A percentile compares a stretch with the other conserved stretches of the same genome.
phyloP scores from a whole-genome alignment of 306 rosid species.

The Begonia peltatifolia region DNA sequence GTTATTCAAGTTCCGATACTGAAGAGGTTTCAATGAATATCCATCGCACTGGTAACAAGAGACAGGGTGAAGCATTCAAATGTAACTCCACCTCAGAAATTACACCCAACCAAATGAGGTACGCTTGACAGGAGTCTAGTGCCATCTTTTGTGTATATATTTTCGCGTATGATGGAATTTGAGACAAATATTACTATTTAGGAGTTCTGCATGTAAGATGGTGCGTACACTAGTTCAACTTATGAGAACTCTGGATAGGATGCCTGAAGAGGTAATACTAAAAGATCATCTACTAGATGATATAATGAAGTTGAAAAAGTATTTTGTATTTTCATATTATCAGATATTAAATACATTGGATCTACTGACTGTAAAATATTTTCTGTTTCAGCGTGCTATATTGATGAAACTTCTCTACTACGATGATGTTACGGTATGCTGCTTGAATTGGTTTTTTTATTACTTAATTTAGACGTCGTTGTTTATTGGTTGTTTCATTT shows the following conservation, averaged over 20 bases:
- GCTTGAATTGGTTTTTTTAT: slow-evolving; percentile 10
- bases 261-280: slow-evolving; percentile 81
- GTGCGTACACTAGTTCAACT: slow-evolving; percentile 87
- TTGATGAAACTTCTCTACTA: slow-evolving; percentile 85
- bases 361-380: background rate
- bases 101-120: slow-evolving; percentile 95
- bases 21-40: slow-evolving; percentile 79
- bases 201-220: slow-evolving; percentile 99
- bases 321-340: slow-evolving; percentile 1
- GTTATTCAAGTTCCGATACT: slow-evolving; percentile 60
- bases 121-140: slow-evolving; percentile 7
- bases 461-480: background rate
- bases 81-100: slow-evolving; percentile 58
- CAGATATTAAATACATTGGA: too few relatives aligned
- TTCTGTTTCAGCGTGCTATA: slow-evolving; percentile 64
- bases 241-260: slow-evolving; percentile 93
- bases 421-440: slow-evolving; percentile 74
- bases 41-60: slow-evolving; percentile 71
- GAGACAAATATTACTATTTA: slow-evolving; percentile 16
- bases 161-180: slow-evolving; percentile 1
- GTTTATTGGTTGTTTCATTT: too few relatives aligned
- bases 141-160: background rate
- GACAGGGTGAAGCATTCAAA: slow-evolving; percentile 64
- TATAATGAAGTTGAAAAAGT: slow-evolving; percentile 1
- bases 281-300: slow-evolving; percentile 6